Evolutionary conservation across 371 early-diverging fungal species (phyloP).

Genomic region (Rhizopus sp.): DNA sequence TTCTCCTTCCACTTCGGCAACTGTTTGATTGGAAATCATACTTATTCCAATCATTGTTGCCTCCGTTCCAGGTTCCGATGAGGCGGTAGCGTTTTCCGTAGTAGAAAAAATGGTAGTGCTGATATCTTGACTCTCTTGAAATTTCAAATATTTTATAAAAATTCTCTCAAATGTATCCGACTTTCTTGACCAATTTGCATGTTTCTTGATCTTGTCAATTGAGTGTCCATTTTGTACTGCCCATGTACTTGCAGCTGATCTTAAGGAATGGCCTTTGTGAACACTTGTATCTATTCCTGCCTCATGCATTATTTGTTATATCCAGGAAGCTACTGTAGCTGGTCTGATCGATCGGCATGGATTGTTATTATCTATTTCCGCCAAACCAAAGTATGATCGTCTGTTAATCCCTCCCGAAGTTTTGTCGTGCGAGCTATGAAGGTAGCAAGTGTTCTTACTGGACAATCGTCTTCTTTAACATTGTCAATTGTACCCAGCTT

Average conservation of each 20-base stretch:
- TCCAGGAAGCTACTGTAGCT: conserved; percentile 3
- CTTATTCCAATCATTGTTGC: no score
- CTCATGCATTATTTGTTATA: conserved; percentile 1
- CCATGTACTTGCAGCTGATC: conserved; percentile 1
- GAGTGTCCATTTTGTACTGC: not conserved
- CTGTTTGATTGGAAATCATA: no score
- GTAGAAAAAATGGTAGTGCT: no score
- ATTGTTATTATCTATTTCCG: not conserved
- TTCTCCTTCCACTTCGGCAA: no score
- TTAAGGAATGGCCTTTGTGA: not conserved
- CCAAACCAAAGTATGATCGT: conserved; percentile 7
- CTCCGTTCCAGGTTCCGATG: no score
- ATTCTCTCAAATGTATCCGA: conserved; percentile 1
- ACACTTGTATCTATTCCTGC: conserved; percentile 6
- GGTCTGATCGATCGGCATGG: not conserved
- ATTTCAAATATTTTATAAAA: conserved; percentile 12
- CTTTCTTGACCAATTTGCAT: conserved; percentile 6
- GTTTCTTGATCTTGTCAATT: conserved; percentile 3
- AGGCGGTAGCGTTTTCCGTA: no score
- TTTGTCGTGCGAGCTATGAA: not conserved
- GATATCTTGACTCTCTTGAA: conserved; percentile 29
- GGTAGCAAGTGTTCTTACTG: not conserved
- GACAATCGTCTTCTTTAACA: not conserved
- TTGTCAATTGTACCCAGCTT: not conserved
- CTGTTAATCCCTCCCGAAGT: not conserved